Evolutionary conservation across 148 eudicot genomes (phyloP).

Genomic region (Fagopyrum esculentum): DNA sequence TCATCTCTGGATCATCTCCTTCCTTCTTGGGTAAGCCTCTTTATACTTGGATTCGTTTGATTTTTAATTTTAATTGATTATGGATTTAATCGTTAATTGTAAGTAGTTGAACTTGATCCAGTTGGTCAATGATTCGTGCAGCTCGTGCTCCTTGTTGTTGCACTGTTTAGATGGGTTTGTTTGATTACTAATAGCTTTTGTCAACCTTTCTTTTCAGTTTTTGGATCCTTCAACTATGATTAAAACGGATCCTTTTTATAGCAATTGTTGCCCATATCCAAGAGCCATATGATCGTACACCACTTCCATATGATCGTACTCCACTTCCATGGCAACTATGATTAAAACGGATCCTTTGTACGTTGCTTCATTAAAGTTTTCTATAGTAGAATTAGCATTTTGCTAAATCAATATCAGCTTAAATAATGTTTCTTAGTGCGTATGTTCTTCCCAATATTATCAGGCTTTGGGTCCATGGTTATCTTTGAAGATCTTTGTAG

Average conservation of each 20-base stretch:
- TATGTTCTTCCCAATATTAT: background rate
- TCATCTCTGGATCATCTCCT: slow-evolving; percentile 44
- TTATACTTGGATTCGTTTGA: background rate
- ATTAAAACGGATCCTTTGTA: no score
- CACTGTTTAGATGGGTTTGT: background rate
- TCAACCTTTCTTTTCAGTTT: background rate
- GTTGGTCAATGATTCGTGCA: background rate
- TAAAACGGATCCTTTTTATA: background rate
- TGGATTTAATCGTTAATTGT: background rate
- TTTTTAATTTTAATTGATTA: background rate
- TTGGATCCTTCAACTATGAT: slow-evolving; percentile 8
- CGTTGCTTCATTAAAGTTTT: no score
- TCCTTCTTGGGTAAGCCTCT: slow-evolving; percentile 36
- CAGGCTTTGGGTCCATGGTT: slow-evolving; percentile 69
- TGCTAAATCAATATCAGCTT: background rate
- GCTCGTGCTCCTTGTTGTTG: background rate
- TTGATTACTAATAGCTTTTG: background rate
- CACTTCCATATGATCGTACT: no score
- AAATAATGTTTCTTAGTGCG: no score
- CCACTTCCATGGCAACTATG: background rate
- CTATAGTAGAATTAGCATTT: background rate
- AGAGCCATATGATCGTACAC: background rate
- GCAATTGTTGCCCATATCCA: no score
- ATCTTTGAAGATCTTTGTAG: slow-evolving; percentile 48
- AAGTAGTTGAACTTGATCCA: background rate